Percentiles rank a stretch among this genome's conserved stretches.
Evolutionary conservation across 495 filamentous ascomycete species (phyloP).

Genomic region (Tetracladium setigerum): DNA sequence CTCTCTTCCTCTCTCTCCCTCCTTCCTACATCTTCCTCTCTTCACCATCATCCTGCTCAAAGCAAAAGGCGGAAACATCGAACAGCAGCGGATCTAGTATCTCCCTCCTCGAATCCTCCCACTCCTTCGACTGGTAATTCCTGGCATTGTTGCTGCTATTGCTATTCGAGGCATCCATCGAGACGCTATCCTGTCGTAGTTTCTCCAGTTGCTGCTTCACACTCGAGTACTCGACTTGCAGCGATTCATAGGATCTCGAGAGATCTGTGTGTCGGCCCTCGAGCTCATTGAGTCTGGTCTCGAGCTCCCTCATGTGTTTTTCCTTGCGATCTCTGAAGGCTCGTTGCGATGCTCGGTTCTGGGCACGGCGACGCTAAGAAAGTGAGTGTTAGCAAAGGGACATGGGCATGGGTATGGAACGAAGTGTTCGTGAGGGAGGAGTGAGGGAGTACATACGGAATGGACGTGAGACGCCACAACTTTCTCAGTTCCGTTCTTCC

Average conservation of each 20-base stretch:
- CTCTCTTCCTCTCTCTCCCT: no score
- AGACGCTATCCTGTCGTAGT: slow-evolving; percentile 11
- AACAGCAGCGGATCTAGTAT: slow-evolving; percentile 20
- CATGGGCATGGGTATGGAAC: neutral
- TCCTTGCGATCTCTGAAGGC: slow-evolving; percentile 96
- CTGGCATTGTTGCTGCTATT: neutral
- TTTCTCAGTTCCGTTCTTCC: slow-evolving; percentile 18
- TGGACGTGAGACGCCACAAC: slow-evolving; percentile 21
- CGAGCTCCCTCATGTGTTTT: slow-evolving; percentile 86
- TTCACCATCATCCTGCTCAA: slow-evolving; percentile 17
- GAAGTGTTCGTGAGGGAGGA: neutral
- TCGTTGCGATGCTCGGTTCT: slow-evolving; percentile 68
- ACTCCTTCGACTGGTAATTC: slow-evolving; percentile 5
- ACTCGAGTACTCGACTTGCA: slow-evolving; percentile 61
- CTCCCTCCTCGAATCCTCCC: slow-evolving; percentile 16
- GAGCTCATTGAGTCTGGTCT: slow-evolving; percentile 57
- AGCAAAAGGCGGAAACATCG: slow-evolving; percentile 22
- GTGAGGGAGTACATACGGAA: slow-evolving; percentile 8
- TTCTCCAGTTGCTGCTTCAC: slow-evolving; percentile 36
- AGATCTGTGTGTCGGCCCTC: slow-evolving; percentile 30
- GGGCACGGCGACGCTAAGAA: slow-evolving; percentile 19
- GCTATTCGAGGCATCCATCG: slow-evolving; percentile 1
- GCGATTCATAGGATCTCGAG: slow-evolving; percentile 25
- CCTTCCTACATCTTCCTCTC: neutral
- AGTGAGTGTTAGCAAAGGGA: neutral